A percentile compares a stretch with the other conserved stretches of the same genome.
These are phyloP conservation scores for Chaetomium fimeti DNA, from an alignment of 495 filamentous ascomycete genomes.

Conservation along the genomic window DNA sequence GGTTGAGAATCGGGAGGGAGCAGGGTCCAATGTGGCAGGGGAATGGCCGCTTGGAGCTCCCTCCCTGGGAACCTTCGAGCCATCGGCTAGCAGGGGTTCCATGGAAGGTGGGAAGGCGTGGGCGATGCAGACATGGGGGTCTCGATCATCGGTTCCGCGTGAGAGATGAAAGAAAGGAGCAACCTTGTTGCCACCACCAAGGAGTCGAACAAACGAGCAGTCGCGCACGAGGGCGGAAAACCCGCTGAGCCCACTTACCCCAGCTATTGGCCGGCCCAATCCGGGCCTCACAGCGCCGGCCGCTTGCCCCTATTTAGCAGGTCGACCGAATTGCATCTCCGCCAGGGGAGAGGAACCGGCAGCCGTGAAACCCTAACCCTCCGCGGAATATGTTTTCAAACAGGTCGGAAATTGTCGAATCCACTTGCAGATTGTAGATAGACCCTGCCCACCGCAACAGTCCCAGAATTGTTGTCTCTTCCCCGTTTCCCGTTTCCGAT, in stretches of 20 bases:
- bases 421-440: not conserved
- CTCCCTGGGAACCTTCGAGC: not conserved
- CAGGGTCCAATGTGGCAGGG: constrained; percentile 13
- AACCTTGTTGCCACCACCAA: constrained; percentile 18
- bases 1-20: not conserved
- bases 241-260: not conserved
- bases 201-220: not conserved
- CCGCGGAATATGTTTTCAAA: no score
- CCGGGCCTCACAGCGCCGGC: not conserved
- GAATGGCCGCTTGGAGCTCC: constrained; percentile 5
- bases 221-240: constrained; percentile 1
- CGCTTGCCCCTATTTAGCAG: constrained; percentile 10
- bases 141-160: constrained; percentile 9
- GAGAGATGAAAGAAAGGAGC: constrained; percentile 11
- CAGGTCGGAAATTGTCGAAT: not conserved
- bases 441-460: not conserved
- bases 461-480: not conserved
- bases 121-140: not conserved
- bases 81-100: not conserved
- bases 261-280: constrained; percentile 5
- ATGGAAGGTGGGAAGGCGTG: not conserved
- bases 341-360: not conserved
- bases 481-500: not conserved
- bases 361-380: constrained; percentile 15
- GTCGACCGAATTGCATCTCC: constrained; percentile 11